A percentile compares a stretch with the other conserved stretches of the same genome.
Conservation (phyloP, 129 eudicot genomes). For the Erigeron canadensis region DNA sequence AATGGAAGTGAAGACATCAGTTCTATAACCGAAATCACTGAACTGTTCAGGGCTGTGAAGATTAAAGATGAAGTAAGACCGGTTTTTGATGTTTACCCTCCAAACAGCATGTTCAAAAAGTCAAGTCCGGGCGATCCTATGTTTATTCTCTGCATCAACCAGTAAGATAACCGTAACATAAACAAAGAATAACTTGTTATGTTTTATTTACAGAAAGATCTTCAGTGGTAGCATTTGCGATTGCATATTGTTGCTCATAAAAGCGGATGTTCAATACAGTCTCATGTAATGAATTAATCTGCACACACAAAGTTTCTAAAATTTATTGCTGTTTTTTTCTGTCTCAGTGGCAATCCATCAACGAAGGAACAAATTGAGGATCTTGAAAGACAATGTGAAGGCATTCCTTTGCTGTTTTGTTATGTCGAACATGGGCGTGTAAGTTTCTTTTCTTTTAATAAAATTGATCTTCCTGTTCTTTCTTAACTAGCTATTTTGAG, state of each 20-base stretch:
- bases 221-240: no score
- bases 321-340: background rate
- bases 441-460: conserved; percentile 64
- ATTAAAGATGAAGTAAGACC: conserved; percentile 41
- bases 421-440: conserved; percentile 81
- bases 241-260: no score
- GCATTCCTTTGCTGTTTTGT: conserved; percentile 52
- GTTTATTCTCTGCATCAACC: conserved; percentile 51
- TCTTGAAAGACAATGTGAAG: conserved; percentile 54
- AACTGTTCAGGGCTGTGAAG: conserved; percentile 41
- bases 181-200: background rate
- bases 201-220: no score
- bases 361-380: conserved; percentile 48
- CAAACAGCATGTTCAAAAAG: conserved; percentile 82
- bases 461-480: conserved; percentile 65
- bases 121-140: conserved; percentile 67
- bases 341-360: conserved; percentile 57
- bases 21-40: conserved; percentile 32
- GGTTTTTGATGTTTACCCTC: conserved; percentile 71
- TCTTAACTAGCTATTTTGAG: conserved; percentile 40
- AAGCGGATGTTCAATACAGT: no score
- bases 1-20: conserved; percentile 25
- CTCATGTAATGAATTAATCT: no score
- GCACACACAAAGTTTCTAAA: background rate
- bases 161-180: conserved; percentile 34